Evolutionary conservation across 192 early-diverging fungal genomes (phyloP).

Genomic region (Podila minutissima): DNA sequence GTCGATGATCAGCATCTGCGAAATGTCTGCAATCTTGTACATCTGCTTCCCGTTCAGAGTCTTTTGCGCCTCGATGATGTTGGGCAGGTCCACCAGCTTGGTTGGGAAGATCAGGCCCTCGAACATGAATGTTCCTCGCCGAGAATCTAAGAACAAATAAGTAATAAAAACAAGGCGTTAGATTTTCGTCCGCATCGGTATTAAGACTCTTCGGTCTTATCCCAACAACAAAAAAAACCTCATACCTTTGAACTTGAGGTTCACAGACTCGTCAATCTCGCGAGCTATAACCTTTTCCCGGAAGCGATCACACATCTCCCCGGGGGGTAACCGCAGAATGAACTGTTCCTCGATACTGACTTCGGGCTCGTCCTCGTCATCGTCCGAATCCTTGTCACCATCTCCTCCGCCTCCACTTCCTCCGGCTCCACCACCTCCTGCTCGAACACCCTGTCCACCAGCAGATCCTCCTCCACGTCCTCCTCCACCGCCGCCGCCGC

Average conservation of each 20-base stretch:
- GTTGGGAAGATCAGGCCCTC: conserved; percentile 64
- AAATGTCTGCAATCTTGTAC: conserved; percentile 88
- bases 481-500: conserved; percentile 20
- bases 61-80: conserved; percentile 88
- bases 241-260: conserved; percentile 53
- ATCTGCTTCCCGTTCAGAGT: conserved; percentile 87
- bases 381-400: conserved; percentile 44
- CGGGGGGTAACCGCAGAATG: conserved; percentile 74
- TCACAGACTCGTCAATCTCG: conserved; percentile 55
- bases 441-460: not conserved
- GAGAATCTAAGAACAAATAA: conserved; percentile 50
- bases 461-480: conserved; percentile 7
- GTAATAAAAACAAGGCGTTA: not conserved
- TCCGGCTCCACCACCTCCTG: conserved; percentile 9
- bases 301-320: conserved; percentile 58
- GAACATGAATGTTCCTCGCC: conserved; percentile 69
- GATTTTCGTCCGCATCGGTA: not conserved
- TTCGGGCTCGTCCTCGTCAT: conserved; percentile 69
- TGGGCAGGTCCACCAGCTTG: conserved; percentile 86
- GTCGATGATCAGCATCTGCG: conserved; percentile 67
- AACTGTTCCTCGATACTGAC: conserved; percentile 86
- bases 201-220: no score
- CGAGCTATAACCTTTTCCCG: conserved; percentile 58
- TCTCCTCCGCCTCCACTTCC: not conserved
- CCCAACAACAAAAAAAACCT: no score